Evolutionary conservation across 352 stramenopile species (phyloP).

Genomic region (Phytopythium chamaehyphon): DNA sequence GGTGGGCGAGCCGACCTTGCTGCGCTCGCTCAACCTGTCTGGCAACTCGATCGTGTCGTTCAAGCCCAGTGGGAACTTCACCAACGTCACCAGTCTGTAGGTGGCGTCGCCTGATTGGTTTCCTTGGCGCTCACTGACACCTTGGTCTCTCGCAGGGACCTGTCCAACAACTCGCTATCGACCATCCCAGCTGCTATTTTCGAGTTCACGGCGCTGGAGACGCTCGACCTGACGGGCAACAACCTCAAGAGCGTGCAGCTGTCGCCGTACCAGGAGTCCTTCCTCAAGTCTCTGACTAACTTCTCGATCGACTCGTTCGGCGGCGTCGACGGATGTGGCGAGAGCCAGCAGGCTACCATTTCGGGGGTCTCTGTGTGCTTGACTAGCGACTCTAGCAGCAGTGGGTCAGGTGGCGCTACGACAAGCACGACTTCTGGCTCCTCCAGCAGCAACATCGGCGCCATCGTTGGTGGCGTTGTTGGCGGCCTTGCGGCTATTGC

Average conservation of each 20-base stretch:
- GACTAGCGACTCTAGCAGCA: not conserved
- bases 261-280: conserved; percentile 33
- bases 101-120: conserved; percentile 6
- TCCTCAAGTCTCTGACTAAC: conserved; percentile 30
- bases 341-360: conserved; percentile 16
- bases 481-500: conserved; percentile 32
- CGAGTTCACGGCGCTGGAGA: conserved; percentile 34
- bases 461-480: conserved; percentile 40
- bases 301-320: conserved; percentile 42
- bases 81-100: conserved; percentile 45
- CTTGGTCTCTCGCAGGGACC: conserved; percentile 23
- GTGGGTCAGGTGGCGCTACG: conserved; percentile 5
- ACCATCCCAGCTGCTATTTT: conserved; percentile 42
- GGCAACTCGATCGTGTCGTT: conserved; percentile 47
- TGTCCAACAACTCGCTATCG: conserved; percentile 46
- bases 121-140: not conserved
- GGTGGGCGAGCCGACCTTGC: conserved; percentile 27
- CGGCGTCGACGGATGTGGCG: conserved; percentile 16
- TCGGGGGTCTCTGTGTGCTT: conserved; percentile 36
- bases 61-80: conserved; percentile 39
- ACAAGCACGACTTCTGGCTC: not conserved
- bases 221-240: conserved; percentile 40
- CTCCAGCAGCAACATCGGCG: conserved; percentile 21
- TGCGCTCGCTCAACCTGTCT: conserved; percentile 50
- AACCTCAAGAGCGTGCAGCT: conserved; percentile 41